Evolutionary conservation across 1,139 yeast species (phyloP), one percentile per base, ranked within the genome.

Genomic region (Protomyces pachydermus): DNA sequence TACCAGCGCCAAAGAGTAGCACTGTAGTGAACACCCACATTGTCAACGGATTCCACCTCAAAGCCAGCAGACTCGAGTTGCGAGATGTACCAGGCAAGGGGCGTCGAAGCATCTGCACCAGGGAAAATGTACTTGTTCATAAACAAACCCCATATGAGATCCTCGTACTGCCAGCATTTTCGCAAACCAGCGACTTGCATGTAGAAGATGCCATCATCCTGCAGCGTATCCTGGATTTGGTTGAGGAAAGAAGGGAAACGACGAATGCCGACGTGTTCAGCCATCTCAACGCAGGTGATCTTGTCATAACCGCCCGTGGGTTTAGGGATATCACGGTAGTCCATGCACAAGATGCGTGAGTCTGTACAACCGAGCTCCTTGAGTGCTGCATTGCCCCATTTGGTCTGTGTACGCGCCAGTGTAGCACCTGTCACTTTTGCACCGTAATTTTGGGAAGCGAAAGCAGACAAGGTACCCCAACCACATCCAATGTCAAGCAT

Each of bases 111-210:
- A 78, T 90, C 97, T 64, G 97, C 97, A 78, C 97, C 97, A 56
- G 97, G 97, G 90, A 90, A 90, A 74, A 90, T 86, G 79, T 89
- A 90, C 81, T 89, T 90, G 84, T 91, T 90, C 97, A 90, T 91
- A 77, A 90, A 91, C 75, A 91, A 80, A 70, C 97, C 97, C 97
- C 97, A 90, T 77, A 84, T 81, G 73, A 90, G 82, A 76, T 90
- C 97, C 79, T 90, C 97, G 76, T 88, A 90, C 79, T 90, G 97
- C 97, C 97, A 90, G 68, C 83, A 80, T 80, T 90, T 91, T 80
- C 97, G 85, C 72, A 90, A 80, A 65, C 97, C 97, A 64, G 97
- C 93, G 73, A 87, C 87, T 79, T 90, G 97, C 76, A 90, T 81
- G 75, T 82, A 87, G 80, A 90, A 89, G 65, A 87, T 76, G 69